phyloP scores from a whole-genome alignment of 805 yeast genomes.

The Barnettozyma sucrosica region DNA sequence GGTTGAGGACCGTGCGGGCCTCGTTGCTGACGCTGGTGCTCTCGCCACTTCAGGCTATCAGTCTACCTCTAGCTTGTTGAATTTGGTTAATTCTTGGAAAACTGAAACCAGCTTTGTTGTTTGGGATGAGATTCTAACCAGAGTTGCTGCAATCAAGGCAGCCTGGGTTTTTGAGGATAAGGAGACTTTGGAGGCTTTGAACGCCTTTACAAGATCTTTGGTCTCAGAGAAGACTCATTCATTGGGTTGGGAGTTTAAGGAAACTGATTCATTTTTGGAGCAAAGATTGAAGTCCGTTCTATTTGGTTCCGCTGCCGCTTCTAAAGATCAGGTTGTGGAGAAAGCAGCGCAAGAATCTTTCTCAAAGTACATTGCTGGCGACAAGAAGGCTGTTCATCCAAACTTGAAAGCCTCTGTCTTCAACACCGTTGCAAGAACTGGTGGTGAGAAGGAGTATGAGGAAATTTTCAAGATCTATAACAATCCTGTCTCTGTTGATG shows the following conservation, averaged over 20 bases:
- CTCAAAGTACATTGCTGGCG: slow-evolving; percentile 51
- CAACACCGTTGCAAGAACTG: slow-evolving; percentile 57
- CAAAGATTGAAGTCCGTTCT: slow-evolving; percentile 64
- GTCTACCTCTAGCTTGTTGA: slow-evolving; percentile 53
- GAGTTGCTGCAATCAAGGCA: slow-evolving; percentile 42
- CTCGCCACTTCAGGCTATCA: slow-evolving; percentile 67
- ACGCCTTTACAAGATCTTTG: slow-evolving; percentile 47
- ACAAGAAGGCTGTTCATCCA: slow-evolving; percentile 65
- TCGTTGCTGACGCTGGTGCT: slow-evolving; percentile 74
- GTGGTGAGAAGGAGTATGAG: slow-evolving; percentile 59
- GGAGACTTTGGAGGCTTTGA: slow-evolving; percentile 41
- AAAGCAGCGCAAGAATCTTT: slow-evolving; percentile 46
- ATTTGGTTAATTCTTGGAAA: slow-evolving; percentile 56
- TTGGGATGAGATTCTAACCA: slow-evolving; percentile 54
- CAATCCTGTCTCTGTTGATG: slow-evolving; percentile 57
- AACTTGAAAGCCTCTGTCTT: slow-evolving; percentile 65
- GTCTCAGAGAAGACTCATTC: slow-evolving; percentile 46
- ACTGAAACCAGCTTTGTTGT: slow-evolving; percentile 57
- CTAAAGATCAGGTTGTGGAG: slow-evolving; percentile 43
- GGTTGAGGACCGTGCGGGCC: slow-evolving; percentile 73
- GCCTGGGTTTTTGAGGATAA: slow-evolving; percentile 53
- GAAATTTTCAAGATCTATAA: slow-evolving; percentile 53
- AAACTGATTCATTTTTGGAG: slow-evolving; percentile 48
- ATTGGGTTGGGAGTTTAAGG: slow-evolving; percentile 61
- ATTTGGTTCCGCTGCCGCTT: slow-evolving; percentile 52